A percentile compares a stretch with the other conserved stretches of the same genome.
These are phyloP conservation scores for Phytophthora palmivora DNA, from an alignment of 352 stramenopile genomes.

Conservation along the genomic window DNA sequence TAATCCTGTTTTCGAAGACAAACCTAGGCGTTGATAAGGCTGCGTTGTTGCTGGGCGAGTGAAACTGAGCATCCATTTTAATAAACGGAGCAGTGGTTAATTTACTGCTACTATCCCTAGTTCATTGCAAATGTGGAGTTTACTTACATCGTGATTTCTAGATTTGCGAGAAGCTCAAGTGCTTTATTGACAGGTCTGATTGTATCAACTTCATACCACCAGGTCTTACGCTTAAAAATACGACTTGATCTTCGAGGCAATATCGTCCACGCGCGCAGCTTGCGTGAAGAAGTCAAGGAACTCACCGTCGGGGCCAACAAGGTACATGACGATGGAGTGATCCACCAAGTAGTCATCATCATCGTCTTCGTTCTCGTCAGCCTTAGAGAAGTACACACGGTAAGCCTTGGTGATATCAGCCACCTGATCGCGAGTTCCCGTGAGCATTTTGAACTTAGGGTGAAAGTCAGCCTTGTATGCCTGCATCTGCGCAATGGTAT, in stretches of 20 bases:
- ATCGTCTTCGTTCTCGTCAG: conserved; percentile 92
- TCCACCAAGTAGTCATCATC: conserved; percentile 99
- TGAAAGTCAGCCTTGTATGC: conserved; percentile 95
- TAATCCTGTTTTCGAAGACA: no score
- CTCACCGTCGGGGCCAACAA: conserved; percentile 95
- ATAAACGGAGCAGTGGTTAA: no score
- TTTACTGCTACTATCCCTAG: no score
- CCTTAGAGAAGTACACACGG: conserved; percentile 99
- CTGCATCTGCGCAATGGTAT: conserved; percentile 96
- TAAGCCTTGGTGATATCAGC: conserved; percentile 98
- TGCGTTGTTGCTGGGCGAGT: no score
- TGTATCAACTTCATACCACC: no score
- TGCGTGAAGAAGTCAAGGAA: conserved; percentile 99
- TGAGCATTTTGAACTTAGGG: conserved; percentile 90
- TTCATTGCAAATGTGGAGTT: no score
- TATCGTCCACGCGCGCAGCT: conserved; percentile 94
- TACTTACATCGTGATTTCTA: no score
- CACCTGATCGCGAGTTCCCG: conserved; percentile 94
- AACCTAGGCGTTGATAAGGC: no score
- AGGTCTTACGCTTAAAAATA: no score
- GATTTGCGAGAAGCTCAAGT: no score
- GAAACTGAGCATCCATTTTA: no score
- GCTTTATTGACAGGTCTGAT: no score
- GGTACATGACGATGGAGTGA: conserved; percentile 99
- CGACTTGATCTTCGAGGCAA: conserved; percentile 93